Evolutionary conservation across 441 rosid genomes (phyloP).

Genomic region (Adansonia grandidieri): DNA sequence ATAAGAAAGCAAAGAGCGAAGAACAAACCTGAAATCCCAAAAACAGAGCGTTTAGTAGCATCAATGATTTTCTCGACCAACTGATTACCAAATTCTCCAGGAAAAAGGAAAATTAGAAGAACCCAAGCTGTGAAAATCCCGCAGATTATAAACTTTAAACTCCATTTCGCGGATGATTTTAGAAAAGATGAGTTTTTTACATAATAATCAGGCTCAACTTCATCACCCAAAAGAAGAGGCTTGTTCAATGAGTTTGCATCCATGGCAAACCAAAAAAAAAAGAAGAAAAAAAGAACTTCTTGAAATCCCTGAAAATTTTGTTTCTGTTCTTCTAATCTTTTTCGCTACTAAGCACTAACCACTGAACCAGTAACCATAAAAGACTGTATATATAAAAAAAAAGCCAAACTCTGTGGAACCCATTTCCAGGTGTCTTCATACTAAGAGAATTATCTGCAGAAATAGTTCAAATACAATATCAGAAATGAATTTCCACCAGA

Average conservation of each 20-base stretch:
- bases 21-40: constrained; percentile 61
- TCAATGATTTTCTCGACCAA: constrained; percentile 40
- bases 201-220: constrained; percentile 10
- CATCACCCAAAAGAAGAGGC: constrained; percentile 44
- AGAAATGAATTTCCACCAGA: neutral
- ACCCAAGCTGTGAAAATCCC: constrained; percentile 64
- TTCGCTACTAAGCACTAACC: too few species aligned
- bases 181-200: constrained; percentile 35
- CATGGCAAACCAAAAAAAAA: constrained; percentile 33
- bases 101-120: constrained; percentile 53
- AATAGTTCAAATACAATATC: neutral
- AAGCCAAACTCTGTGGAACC: constrained; percentile 30
- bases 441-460: neutral
- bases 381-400: constrained; percentile 18
- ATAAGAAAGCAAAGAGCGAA: too few species aligned
- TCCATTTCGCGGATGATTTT: constrained; percentile 53
- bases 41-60: constrained; percentile 45
- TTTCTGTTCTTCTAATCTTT: too few species aligned
- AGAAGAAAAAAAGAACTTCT: neutral
- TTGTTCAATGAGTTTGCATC: constrained; percentile 40
- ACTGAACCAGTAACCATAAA: too few species aligned
- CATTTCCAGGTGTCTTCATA: neutral
- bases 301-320: too few species aligned
- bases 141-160: constrained; percentile 58
- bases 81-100: constrained; percentile 52